Base-by-base conservation (phyloP, 2,329 filamentous ascomycete species). In the Colletotrichum liaoningense region DNA sequence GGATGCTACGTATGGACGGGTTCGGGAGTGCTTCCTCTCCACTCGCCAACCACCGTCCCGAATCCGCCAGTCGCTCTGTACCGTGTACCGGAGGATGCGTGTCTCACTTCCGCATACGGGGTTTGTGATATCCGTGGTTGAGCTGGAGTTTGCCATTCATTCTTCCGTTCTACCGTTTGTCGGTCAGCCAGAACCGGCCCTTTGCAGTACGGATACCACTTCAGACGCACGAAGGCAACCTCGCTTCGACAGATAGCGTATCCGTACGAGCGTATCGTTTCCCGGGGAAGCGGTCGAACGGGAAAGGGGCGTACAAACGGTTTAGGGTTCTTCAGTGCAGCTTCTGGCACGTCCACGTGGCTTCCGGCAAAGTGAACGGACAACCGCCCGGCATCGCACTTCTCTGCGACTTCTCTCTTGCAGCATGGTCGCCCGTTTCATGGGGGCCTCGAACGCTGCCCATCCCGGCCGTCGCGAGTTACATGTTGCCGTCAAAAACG, bases 401-500 rank as follows among this genome's bases (percentile, higher is more conserved):
- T 33, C 33, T 60, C n/a, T 30, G 24, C 46, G 42, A 38, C 22
- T 46, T 46, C 6, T n/a, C 52, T 8, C 42, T 52, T 52, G 33
- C 62, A 59, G 16, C 60, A 42, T 42, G 56, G 38, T 62, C 64
- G 16, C 49, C 64, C 58, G 69, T 64, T 69, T 72, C 66, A 69
- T 58, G 11, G 24, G 66, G n/a, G 5, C 42, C 22, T 35, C 58
- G 28, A 63, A 68, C 38, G 57, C 46, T 16, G 58, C 24, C 52
- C 65, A 69, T 63, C 69, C 52, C 58, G 24, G 64, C 65, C 26
- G 35, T 30, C 52, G 54, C 54, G 54, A 54, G 69, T 68, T 58
- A 35, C 58, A 63, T 28, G 30, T 63, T 69, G 69, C 69, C 69
- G 69, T 72, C 66, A 69, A 69, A 59, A 72, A 72, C 66, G 69